Conservation (phyloP, 2,329 filamentous ascomycete genomes). For the Diplocarpon mali region DNA sequence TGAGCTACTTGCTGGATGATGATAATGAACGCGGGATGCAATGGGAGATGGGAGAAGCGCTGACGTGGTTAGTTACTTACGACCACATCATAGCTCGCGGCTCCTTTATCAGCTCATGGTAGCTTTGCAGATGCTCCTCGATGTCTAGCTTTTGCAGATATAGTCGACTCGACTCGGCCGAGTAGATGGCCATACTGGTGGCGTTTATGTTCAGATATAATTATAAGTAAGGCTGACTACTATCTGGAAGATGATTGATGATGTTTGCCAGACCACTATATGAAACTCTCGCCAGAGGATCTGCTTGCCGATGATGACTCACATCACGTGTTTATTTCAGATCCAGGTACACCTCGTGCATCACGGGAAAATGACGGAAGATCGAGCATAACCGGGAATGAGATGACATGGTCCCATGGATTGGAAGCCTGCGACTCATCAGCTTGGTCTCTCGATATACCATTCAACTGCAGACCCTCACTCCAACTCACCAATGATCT, state of each 20-base stretch:
- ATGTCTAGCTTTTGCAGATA: slow-evolving; percentile 9
- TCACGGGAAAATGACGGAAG: background rate
- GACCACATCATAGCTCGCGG: slow-evolving; percentile 10
- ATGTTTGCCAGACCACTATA: background rate
- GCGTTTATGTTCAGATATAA: background rate
- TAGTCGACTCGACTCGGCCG: slow-evolving; percentile 12
- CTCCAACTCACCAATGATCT: slow-evolving; percentile 1
- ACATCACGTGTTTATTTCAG: slow-evolving; percentile 2
- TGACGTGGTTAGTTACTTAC: slow-evolving; percentile 2
- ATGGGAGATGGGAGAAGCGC: background rate
- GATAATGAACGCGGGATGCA: background rate
- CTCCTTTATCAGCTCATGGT: slow-evolving; percentile 7
- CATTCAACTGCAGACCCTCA: slow-evolving; percentile 1
- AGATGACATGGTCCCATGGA: background rate
- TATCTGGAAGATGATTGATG: background rate
- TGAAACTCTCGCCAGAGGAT: background rate
- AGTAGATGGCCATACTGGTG: slow-evolving; percentile 5
- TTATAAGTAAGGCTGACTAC: background rate
- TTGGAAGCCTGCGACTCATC: background rate
- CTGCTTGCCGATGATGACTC: slow-evolving; percentile 1
- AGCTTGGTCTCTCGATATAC: slow-evolving; percentile 6
- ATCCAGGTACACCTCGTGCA: too few species aligned
- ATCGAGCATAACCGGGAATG: background rate
- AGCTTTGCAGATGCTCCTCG: slow-evolving; percentile 12
- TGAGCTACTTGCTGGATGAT: background rate